These are phyloP conservation scores for Brachypodium distachyon DNA, from an alignment of 202 grass and related monocot species.

Conservation along the genomic window DNA sequence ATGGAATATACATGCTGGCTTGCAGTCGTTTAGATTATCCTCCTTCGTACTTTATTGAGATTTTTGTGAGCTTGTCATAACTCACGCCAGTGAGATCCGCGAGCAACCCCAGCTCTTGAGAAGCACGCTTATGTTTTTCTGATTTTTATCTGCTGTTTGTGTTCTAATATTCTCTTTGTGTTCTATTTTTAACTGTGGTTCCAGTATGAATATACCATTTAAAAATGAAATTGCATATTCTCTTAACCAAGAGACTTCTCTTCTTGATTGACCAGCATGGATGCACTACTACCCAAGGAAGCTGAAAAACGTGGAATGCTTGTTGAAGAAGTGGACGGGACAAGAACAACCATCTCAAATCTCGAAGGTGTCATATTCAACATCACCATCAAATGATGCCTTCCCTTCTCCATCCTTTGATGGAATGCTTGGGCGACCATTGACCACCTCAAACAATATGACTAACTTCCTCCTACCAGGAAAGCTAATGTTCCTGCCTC, in stretches of 20 bases:
- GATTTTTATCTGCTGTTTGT: neutral
- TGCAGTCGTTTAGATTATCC: conserved; percentile 19
- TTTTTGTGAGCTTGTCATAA: neutral
- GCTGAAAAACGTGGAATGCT: conserved; percentile 61
- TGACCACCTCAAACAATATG: neutral
- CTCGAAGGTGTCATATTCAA: conserved; percentile 86
- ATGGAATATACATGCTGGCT: conserved; percentile 1
- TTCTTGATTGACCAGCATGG: conserved; percentile 64
- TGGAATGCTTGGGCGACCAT: neutral
- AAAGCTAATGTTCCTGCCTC: neutral
- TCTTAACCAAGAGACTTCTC: neutral
- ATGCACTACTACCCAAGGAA: conserved; percentile 52
- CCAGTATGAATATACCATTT: neutral
- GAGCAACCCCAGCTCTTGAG: neutral
- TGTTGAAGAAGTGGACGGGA: conserved; percentile 64
- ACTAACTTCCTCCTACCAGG: neutral
- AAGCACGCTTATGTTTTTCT: neutral
- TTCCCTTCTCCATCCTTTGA: neutral
- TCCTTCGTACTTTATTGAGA: neutral
- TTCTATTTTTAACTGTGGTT: neutral
- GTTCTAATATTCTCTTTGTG: neutral
- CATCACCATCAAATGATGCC: conserved; percentile 44
- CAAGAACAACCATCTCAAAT: conserved; percentile 51
- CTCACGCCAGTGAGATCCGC: neutral
- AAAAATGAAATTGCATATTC: neutral